A percentile compares a stretch with the other conserved stretches of the same genome.
Conservation (phyloP, 129 eudicot genomes). For the Chrysanthemum seticuspe region DNA sequence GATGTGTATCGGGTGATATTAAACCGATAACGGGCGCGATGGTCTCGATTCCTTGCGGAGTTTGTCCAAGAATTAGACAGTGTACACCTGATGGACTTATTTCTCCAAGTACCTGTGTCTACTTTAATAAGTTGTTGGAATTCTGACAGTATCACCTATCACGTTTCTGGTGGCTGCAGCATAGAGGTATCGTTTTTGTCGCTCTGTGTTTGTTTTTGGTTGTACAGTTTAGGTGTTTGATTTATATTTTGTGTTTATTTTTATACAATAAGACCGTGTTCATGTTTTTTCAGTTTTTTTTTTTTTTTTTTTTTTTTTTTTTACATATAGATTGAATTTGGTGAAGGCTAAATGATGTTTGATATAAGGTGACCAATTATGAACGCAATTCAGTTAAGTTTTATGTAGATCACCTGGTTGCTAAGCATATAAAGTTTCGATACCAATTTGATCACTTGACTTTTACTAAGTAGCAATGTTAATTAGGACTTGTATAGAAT, state of each 20-base stretch:
- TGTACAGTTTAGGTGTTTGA: too few species aligned
- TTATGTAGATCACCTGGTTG: too few species aligned
- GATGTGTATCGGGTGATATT: slow-evolving; percentile 40
- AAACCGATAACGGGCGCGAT: slow-evolving; percentile 44
- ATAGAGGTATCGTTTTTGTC: slow-evolving; percentile 20
- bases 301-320: too few species aligned
- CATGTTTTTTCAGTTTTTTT: too few species aligned
- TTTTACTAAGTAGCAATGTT: too few species aligned
- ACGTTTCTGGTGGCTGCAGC: neutral
- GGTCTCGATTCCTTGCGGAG: slow-evolving; percentile 80
- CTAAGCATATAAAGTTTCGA: too few species aligned
- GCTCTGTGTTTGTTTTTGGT: slow-evolving; percentile 1
- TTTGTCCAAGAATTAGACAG: slow-evolving; percentile 72
- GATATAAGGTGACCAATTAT: neutral
- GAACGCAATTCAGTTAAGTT: too few species aligned
- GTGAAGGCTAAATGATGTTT: neutral
- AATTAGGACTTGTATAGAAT: too few species aligned
- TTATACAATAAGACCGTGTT: too few species aligned
- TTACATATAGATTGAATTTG: too few species aligned
- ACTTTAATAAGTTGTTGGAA: slow-evolving; percentile 66
- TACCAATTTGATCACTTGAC: too few species aligned
- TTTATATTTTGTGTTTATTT: too few species aligned
- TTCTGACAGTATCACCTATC: neutral
- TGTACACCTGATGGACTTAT: slow-evolving; percentile 81
- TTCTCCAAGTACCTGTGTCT: slow-evolving; percentile 75